phyloP scores from a whole-genome alignment of 176 grass and related monocot genomes.

The Raddia guianensis region DNA sequence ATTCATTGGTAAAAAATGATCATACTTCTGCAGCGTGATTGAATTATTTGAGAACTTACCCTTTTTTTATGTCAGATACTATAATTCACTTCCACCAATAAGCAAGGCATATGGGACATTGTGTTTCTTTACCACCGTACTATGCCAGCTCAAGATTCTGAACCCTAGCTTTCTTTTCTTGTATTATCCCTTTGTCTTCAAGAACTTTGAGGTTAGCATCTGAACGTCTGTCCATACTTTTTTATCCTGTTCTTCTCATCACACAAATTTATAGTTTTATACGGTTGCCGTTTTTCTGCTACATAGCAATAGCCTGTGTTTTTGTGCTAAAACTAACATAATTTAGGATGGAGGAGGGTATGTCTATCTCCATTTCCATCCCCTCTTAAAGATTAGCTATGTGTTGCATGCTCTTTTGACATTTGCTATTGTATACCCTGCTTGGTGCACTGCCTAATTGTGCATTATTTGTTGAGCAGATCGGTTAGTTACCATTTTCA shows the following conservation, averaged over 20 bases:
- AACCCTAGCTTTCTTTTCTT: background rate
- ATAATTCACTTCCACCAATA: conserved; percentile 93
- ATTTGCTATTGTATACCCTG: background rate
- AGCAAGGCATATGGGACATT: conserved; percentile 85
- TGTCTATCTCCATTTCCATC: background rate
- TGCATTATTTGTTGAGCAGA: background rate
- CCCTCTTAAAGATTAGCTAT: background rate
- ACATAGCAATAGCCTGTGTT: background rate
- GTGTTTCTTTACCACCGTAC: conserved; percentile 67
- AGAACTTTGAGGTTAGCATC: conserved; percentile 64
- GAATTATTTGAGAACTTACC: background rate
- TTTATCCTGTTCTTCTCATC: background rate
- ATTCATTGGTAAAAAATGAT: background rate
- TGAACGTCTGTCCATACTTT: conserved; percentile 13
- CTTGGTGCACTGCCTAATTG: background rate
- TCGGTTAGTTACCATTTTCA: background rate
- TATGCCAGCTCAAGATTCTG: conserved; percentile 53
- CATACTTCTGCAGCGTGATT: background rate
- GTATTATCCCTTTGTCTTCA: conserved; percentile 50
- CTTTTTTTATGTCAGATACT: conserved; percentile 67
- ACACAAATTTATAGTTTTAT: background rate
- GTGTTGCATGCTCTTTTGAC: background rate
- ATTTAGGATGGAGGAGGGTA: background rate
- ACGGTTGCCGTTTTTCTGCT: conserved; percentile 1
- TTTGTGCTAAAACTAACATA: background rate